These are phyloP conservation scores for Ormosia emarginata DNA, from an alignment of 306 rosid genomes.

Conservation along the genomic window DNA sequence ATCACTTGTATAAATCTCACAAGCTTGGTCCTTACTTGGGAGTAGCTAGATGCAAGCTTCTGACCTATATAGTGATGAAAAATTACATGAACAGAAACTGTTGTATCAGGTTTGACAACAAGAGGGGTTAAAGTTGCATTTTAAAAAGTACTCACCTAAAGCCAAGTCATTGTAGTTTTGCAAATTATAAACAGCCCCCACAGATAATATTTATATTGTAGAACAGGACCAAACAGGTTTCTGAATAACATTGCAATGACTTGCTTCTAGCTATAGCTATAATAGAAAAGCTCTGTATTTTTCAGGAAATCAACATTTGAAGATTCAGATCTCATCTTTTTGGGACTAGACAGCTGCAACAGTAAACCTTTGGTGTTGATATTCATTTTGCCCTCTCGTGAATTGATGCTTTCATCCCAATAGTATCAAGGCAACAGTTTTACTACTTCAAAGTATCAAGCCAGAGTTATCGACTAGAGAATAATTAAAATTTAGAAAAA, in stretches of 20 bases:
- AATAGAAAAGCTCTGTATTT: too few relatives aligned
- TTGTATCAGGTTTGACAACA: too few relatives aligned
- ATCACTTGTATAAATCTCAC: slow-evolving; percentile 65
- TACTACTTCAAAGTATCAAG: not conserved
- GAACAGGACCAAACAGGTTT: too few relatives aligned
- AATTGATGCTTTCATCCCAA: too few relatives aligned
- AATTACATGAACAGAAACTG: not conserved
- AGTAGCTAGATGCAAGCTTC: slow-evolving; percentile 68
- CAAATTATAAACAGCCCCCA: not conserved
- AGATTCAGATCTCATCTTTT: too few relatives aligned
- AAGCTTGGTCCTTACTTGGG: slow-evolving; percentile 58
- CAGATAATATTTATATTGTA: not conserved
- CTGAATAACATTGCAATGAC: too few relatives aligned
- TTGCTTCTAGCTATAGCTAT: too few relatives aligned
- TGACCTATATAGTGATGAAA: slow-evolving; percentile 38
- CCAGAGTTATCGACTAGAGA: not conserved
- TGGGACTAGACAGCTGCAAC: too few relatives aligned
- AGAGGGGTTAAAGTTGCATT: not conserved
- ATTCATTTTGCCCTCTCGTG: too few relatives aligned
- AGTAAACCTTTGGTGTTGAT: too few relatives aligned
- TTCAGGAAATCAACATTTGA: too few relatives aligned
- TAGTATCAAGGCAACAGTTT: too few relatives aligned
- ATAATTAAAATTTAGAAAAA: not conserved
- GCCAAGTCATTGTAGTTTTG: not conserved
- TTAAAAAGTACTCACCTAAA: not conserved